Evolutionary conservation across 1,139 yeast genomes (phyloP).

Genomic region (Kluyveromyces sp.): DNA sequence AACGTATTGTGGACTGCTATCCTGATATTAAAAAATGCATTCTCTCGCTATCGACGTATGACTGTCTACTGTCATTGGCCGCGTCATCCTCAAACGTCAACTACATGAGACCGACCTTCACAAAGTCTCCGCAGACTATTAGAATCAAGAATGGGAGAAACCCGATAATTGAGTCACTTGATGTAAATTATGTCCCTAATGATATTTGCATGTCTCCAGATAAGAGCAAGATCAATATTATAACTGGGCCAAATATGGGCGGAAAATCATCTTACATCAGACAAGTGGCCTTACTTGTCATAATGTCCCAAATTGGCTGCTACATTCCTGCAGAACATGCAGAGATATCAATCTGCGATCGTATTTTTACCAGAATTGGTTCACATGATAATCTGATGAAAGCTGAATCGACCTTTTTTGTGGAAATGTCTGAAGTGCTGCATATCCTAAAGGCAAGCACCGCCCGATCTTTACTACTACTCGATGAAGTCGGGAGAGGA

Average conservation of each 20-base stretch:
- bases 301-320: conserved; percentile 47
- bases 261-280: conserved; percentile 47
- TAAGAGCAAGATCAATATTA: conserved; percentile 47
- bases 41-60: conserved; percentile 51
- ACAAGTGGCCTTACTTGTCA: conserved; percentile 40
- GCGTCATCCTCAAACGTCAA: conserved; percentile 44
- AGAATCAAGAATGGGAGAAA: conserved; percentile 59
- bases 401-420: conserved; percentile 42
- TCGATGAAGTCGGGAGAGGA: conserved; percentile 51
- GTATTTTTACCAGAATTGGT: conserved; percentile 41
- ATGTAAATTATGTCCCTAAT: conserved; percentile 58
- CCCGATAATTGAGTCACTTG: conserved; percentile 64
- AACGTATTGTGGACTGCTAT: conserved; percentile 43
- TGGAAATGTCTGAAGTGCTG: conserved; percentile 45
- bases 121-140: conserved; percentile 44
- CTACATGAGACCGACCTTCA: conserved; percentile 52
- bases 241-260: conserved; percentile 59
- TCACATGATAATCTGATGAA: conserved; percentile 38
- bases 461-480: conserved; percentile 36
- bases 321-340: conserved; percentile 45
- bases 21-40: conserved; percentile 46
- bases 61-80: conserved; percentile 68
- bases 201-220: conserved; percentile 45
- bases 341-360: conserved; percentile 37
- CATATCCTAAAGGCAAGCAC: conserved; percentile 35